A percentile compares a stretch with the other conserved stretches of the same genome.
These are phyloP conservation scores for Didymella pomorum DNA, from an alignment of 2,329 filamentous ascomycete species.

Conservation along the genomic window DNA sequence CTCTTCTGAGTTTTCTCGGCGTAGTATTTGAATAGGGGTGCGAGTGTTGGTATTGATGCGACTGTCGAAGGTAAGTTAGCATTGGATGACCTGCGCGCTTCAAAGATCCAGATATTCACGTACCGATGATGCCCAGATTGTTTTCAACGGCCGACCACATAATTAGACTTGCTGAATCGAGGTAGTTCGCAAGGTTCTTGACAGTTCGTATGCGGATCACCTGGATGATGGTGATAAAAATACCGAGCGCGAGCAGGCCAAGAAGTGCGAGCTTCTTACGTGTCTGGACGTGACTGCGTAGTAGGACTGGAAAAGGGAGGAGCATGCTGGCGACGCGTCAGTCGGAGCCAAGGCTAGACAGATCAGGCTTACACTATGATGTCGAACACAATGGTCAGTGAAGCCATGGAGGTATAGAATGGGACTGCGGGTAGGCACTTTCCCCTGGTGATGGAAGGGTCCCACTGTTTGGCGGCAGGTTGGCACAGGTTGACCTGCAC, in stretches of 20 bases:
- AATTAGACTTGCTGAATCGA: slow-evolving; percentile 25
- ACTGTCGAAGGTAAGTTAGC: neutral
- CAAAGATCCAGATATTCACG: neutral
- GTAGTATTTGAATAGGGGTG: slow-evolving; percentile 27
- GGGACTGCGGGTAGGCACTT: slow-evolving; percentile 18
- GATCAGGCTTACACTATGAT: slow-evolving; percentile 19
- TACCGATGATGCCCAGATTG: slow-evolving; percentile 26
- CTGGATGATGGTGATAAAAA: slow-evolving; percentile 29
- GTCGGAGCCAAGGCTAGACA: neutral
- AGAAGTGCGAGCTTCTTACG: slow-evolving; percentile 23
- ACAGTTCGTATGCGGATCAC: slow-evolving; percentile 24
- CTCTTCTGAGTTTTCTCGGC: slow-evolving; percentile 27
- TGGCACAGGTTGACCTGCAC: slow-evolving; percentile 27
- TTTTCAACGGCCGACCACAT: slow-evolving; percentile 31
- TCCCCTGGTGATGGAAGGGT: neutral
- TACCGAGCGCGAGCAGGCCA: slow-evolving; percentile 23
- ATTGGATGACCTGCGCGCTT: too few relatives aligned
- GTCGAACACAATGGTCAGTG: slow-evolving; percentile 24
- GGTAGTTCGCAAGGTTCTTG: slow-evolving; percentile 26
- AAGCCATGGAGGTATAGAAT: slow-evolving; percentile 28
- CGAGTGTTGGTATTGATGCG: slow-evolving; percentile 23
- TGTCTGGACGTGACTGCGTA: slow-evolving; percentile 25
- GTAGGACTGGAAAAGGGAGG: slow-evolving; percentile 25
- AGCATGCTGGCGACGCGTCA: slow-evolving; percentile 18
- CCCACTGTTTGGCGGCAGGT: slow-evolving; percentile 12